These are phyloP conservation scores for Bocquillonia castaneifolia DNA, from an alignment of 441 rosid species.

Conservation along the genomic window DNA sequence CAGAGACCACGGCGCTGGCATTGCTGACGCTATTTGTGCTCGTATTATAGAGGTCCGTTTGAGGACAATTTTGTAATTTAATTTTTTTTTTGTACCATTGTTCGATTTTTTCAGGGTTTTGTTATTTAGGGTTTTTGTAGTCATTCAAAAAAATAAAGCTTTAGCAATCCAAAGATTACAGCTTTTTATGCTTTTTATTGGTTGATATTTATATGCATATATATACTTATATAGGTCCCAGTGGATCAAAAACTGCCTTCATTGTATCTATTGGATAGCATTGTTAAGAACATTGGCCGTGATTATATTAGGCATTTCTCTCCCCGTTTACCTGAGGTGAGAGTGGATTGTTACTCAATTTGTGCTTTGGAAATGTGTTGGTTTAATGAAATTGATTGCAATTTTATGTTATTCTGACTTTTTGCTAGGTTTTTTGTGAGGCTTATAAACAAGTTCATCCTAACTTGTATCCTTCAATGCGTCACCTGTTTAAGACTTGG, in stretches of 20 bases:
- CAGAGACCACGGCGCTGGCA: constrained; percentile 69
- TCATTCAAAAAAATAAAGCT: neutral
- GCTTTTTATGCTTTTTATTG: too few species aligned
- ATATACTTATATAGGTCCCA: constrained; percentile 51
- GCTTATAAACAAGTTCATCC: constrained; percentile 82
- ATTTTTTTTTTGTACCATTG: constrained; percentile 3
- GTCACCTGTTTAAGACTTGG: constrained; percentile 96
- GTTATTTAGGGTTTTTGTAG: neutral
- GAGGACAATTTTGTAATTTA: neutral
- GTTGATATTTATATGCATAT: neutral
- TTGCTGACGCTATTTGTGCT: constrained; percentile 79
- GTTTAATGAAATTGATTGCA: constrained; percentile 8
- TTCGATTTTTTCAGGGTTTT: constrained; percentile 5
- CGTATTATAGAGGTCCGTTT: constrained; percentile 81
- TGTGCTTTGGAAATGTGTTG: neutral
- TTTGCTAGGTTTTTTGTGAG: constrained; percentile 67
- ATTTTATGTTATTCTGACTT: neutral
- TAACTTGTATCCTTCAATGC: constrained; percentile 65
- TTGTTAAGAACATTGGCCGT: constrained; percentile 82
- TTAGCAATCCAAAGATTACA: neutral
- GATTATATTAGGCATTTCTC: constrained; percentile 73
- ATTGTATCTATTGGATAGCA: constrained; percentile 87
- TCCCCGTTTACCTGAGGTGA: constrained; percentile 87
- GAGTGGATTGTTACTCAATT: constrained; percentile 18
- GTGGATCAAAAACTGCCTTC: constrained; percentile 87